Conservation (phyloP, 495 filamentous ascomycete species). For the Talaromyces borbonicus region DNA sequence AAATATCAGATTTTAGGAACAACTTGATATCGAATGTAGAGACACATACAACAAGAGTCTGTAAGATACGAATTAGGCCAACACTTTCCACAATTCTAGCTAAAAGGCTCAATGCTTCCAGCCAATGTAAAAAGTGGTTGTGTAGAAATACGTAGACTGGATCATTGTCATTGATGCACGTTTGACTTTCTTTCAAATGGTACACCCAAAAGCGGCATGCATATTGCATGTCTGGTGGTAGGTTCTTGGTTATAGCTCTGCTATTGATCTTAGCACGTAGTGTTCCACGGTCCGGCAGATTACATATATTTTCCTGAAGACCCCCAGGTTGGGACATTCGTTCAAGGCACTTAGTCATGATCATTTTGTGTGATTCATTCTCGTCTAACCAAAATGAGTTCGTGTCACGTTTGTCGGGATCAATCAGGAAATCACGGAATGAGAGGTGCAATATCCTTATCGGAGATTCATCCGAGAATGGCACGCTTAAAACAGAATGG, state of each 20-base stretch:
- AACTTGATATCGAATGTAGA: neutral
- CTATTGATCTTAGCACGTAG: constrained; percentile 14
- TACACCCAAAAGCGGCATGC: constrained; percentile 34
- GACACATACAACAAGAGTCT: constrained; percentile 1
- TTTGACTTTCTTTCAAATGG: constrained; percentile 20
- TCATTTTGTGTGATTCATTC: constrained; percentile 5
- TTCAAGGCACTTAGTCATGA: constrained; percentile 7
- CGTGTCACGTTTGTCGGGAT: neutral
- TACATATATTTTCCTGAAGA: constrained; percentile 31
- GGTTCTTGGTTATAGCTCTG: constrained; percentile 8
- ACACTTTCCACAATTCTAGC: constrained; percentile 19
- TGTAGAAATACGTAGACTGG: constrained; percentile 23
- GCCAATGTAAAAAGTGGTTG: constrained; percentile 36
- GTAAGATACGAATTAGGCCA: constrained; percentile 3
- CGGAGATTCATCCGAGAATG: neutral
- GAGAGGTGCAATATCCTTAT: constrained; percentile 8
- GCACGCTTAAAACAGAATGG: constrained; percentile 18
- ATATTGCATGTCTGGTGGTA: constrained; percentile 24
- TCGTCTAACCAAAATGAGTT: constrained; percentile 17
- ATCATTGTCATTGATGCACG: constrained; percentile 13
- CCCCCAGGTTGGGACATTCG: constrained; percentile 9
- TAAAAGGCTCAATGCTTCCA: constrained; percentile 34
- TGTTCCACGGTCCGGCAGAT: constrained; percentile 15
- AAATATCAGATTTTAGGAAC: neutral
- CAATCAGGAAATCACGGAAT: constrained; percentile 9